Conservation (phyloP, 2,329 filamentous ascomycete species). For the Ceratocystiopsis brevicomis region DNA sequence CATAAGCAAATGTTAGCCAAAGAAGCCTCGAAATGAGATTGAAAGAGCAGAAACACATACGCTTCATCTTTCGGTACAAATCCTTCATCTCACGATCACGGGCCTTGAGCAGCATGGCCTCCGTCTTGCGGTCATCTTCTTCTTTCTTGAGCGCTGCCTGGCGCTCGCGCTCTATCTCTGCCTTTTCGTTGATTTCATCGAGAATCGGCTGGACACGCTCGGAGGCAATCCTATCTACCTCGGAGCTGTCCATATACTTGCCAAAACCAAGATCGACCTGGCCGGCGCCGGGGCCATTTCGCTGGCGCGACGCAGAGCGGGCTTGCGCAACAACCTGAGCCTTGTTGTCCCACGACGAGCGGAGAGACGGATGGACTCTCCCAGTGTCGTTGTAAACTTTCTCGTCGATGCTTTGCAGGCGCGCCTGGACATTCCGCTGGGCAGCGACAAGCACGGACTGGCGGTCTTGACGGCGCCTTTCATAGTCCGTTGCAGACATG, state of each 20-base stretch:
- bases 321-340: constrained; percentile 50
- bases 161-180: constrained; percentile 50
- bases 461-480: constrained; percentile 58
- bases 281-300: constrained; percentile 27
- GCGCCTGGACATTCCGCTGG: constrained; percentile 67
- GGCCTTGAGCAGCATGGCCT: constrained; percentile 24
- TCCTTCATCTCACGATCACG: constrained; percentile 35
- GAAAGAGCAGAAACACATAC: constrained; percentile 23
- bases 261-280: constrained; percentile 60
- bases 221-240: constrained; percentile 63
- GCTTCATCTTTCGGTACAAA: constrained; percentile 34
- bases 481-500: constrained; percentile 28
- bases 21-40: neutral
- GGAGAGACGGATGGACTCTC: constrained; percentile 46
- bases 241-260: constrained; percentile 57
- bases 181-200: constrained; percentile 66
- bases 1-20: neutral
- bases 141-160: constrained; percentile 44
- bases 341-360: constrained; percentile 63
- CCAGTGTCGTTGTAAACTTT: constrained; percentile 61
- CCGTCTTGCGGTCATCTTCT: constrained; percentile 27
- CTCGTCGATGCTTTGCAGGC: constrained; percentile 65
- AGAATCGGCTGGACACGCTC: constrained; percentile 64
- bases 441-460: constrained; percentile 59
- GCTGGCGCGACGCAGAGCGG: constrained; percentile 40